A percentile compares a stretch with the other conserved stretches of the same genome.
Evolutionary conservation across 768 basidiomycete genomes (phyloP).

Genomic region (Serendipita indica): DNA sequence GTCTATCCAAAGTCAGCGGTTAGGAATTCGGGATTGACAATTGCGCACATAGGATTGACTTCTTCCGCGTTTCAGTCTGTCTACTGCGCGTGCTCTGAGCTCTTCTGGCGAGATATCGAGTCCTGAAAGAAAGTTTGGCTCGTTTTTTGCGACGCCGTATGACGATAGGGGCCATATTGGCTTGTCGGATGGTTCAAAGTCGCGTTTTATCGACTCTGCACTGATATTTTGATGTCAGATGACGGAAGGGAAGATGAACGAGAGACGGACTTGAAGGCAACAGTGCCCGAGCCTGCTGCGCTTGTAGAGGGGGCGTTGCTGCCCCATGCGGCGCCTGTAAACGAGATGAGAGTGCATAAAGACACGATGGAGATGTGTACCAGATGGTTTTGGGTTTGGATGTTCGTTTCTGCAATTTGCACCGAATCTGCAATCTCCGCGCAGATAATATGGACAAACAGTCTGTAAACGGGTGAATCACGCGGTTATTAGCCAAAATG

Average conservation of each 20-base stretch:
- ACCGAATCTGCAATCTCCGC: constrained; percentile 54
- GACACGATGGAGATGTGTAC: constrained; percentile 26
- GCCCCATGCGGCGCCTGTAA: constrained; percentile 26
- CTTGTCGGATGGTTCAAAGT: constrained; percentile 41
- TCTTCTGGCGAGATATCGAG: constrained; percentile 71
- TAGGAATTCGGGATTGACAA: neutral
- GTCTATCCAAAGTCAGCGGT: constrained; percentile 20
- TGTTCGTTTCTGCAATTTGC: constrained; percentile 52
- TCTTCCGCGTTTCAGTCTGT: constrained; percentile 40
- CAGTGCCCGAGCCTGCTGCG: constrained; percentile 17
- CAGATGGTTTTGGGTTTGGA: constrained; percentile 25
- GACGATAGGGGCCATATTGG: constrained; percentile 69
- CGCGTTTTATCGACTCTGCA: constrained; percentile 43
- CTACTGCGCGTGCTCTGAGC: constrained; percentile 47
- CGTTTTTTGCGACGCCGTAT: constrained; percentile 63
- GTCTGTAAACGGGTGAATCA: constrained; percentile 24
- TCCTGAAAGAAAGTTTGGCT: constrained; percentile 46
- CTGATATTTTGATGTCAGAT: constrained; percentile 25
- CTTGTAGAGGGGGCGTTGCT: constrained; percentile 16
- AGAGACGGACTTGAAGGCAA: neutral
- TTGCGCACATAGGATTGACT: constrained; percentile 46
- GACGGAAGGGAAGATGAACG: too few relatives aligned
- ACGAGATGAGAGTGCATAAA: constrained; percentile 18
- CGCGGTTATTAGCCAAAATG: neutral
- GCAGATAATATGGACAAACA: constrained; percentile 47